Evolutionary conservation across 108 stramenopile genomes (phyloP).

Genomic region (Cyclotella baltica): DNA sequence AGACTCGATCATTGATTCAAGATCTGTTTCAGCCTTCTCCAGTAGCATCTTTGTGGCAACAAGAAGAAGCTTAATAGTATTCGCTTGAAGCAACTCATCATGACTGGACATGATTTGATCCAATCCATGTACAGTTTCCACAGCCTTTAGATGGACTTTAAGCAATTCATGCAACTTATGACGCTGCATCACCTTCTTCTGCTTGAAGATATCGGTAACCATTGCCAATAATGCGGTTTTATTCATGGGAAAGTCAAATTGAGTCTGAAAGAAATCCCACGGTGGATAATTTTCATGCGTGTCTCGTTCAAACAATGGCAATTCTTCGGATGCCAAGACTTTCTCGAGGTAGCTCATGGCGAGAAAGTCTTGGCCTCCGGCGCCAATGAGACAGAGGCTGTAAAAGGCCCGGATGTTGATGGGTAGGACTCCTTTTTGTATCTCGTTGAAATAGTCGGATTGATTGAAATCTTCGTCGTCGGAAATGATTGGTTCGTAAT

Average conservation of each 20-base stretch:
- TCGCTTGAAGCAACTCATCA: slow-evolving; percentile 3
- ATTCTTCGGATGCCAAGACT: slow-evolving; percentile 48
- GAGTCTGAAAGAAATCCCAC: slow-evolving; percentile 61
- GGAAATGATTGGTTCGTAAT: slow-evolving; percentile 48
- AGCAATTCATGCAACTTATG: slow-evolving; percentile 15
- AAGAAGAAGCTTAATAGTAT: slow-evolving; percentile 34
- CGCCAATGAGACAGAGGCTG: slow-evolving; percentile 65
- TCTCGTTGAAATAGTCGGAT: slow-evolving; percentile 45
- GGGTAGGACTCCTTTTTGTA: slow-evolving; percentile 70
- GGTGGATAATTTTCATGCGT: slow-evolving; percentile 24
- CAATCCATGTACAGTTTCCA: slow-evolving; percentile 38
- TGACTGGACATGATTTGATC: slow-evolving; percentile 30
- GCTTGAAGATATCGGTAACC: slow-evolving; percentile 64
- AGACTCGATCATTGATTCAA: slow-evolving; percentile 33
- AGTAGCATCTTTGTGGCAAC: slow-evolving; percentile 25
- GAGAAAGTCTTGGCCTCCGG: slow-evolving; percentile 70
- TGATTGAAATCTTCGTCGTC: slow-evolving; percentile 71
- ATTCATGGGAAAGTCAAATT: slow-evolving; percentile 57
- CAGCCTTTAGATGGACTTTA: slow-evolving; percentile 20
- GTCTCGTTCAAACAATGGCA: slow-evolving; percentile 22
- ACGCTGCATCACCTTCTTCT: slow-evolving; percentile 33
- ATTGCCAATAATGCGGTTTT: slow-evolving; percentile 63
- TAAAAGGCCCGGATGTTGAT: slow-evolving; percentile 69
- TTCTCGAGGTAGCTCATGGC: slow-evolving; percentile 70
- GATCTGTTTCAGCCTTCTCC: slow-evolving; percentile 18